Base-by-base conservation (phyloP, 179 eudicot genomes). In the Carnegiea gigantea region DNA sequence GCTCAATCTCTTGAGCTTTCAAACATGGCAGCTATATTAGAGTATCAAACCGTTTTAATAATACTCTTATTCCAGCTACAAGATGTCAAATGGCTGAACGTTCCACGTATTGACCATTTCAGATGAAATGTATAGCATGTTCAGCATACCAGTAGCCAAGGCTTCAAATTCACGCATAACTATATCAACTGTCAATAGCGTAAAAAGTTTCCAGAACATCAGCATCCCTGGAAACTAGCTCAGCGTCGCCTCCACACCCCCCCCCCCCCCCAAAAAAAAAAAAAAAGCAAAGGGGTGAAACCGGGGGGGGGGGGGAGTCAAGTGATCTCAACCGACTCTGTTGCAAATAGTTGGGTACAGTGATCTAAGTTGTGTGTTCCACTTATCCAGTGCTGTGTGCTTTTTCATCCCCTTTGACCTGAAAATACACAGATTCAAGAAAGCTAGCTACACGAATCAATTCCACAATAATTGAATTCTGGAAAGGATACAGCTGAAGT, bases 311-410 rank as follows among this genome's bases (percentile, higher is more conserved):
- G 53, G 0, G 15, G 62, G 24, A 24, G 65, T 23, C 24, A 36
- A 65, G 46, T 53, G 21, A 79, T 73, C 49, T 88, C 84, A 86
- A 51, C 85, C 88, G 62, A 94, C 97, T 71, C 97, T 84, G 83
- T 92, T 93, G 89, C 88, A 83, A 46, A 96, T 82, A 57, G 93
- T 88, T 83, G 88, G 95, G 79, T 90, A 92, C 38, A 96, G 90
- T 12, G 97, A 92, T 78, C 77, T 89, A 13, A 96, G 97, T 88
- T 93, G 97, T 17, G 97, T 93, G 88, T 90, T 93, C 99, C 99
- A 96, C 86, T 94, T 96, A 79, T 96, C 99, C 77, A 94, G 84
- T n/a, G 97, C 97, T 64, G 92, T 80, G 71, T 88, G 86, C 79
- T 88, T 88, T 86, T 84, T 88, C 87, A 84, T 86, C 60, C 90